Evolutionary conservation across 139 green algal species (phyloP), one percentile per base, ranked within the genome.

Genomic region (Volvox africanus): DNA sequence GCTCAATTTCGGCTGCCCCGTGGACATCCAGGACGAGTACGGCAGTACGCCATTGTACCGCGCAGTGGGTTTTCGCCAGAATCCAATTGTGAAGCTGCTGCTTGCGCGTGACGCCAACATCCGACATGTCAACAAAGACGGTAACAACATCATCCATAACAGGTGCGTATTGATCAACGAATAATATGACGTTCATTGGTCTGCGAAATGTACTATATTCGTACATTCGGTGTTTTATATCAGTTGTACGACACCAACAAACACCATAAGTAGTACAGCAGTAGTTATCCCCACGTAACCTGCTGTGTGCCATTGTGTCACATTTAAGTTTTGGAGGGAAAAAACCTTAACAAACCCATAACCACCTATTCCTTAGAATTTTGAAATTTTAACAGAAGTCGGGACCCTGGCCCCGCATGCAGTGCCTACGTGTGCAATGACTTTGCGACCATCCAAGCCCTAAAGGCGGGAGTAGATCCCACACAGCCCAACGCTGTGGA

Each of bases 351-450:
- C 9, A 9, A 55, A 9, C 44, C 44, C 44, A 55, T 55, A 55
- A 55, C 44, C 9, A 55, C 44, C 44, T 55, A 55, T 14, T 9
- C 5, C 9, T 9, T 9, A 55, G 44, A 55, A 55, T 14, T 55
- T 9, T 9, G n/a, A n/a, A n/a, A n/a, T n/a, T n/a, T n/a, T n/a
- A n/a, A n/a, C n/a, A n/a, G n/a, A n/a, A n/a, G n/a, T n/a, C n/a
- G n/a, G n/a, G n/a, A n/a, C 65, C 65, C 65, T 12, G 2, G 5
- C 61, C 81, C 61, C 2, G 3, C 55, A 13, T 28, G 30, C 81
- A 87, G 81, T 2, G 81, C 81, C 61, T 87, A 87, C 30, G 81
- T 87, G n/a, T 87, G 81, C 81, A 87, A 87, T 33, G 81, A 87
- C 55, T 77, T 33, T 21, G 81, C 61, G 18, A 87, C 81, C 61